Percentiles rank a stretch among this genome's conserved stretches.
Evolutionary conservation across 768 basidiomycete genomes (phyloP).

Genomic region (Tylopilus rubrobrunneus): DNA sequence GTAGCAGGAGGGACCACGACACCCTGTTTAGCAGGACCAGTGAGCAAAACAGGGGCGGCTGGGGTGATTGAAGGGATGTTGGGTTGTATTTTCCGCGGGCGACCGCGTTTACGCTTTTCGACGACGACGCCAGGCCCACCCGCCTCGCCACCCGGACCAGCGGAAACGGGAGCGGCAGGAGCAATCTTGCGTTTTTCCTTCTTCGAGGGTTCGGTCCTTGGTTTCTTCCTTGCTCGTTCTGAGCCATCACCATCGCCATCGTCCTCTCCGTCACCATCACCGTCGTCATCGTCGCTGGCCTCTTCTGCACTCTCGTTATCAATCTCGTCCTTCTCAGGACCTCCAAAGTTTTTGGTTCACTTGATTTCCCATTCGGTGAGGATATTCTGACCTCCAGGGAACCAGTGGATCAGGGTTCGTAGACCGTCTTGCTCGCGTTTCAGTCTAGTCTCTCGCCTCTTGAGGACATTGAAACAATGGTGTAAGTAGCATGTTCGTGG

Average conservation of each 20-base stretch:
- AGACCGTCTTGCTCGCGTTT: slow-evolving; percentile 74
- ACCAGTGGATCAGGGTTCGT: slow-evolving; percentile 60
- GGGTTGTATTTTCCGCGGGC: slow-evolving; percentile 69
- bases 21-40: slow-evolving; percentile 14
- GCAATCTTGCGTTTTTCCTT: slow-evolving; percentile 41
- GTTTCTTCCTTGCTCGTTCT: slow-evolving; percentile 59
- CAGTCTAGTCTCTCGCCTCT: slow-evolving; percentile 69
- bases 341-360: slow-evolving; percentile 72
- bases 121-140: slow-evolving; percentile 36
- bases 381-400: slow-evolving; percentile 71
- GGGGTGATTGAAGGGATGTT: slow-evolving; percentile 36
- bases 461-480: slow-evolving; percentile 54
- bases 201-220: slow-evolving; percentile 44
- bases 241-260: slow-evolving; percentile 39
- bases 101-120: slow-evolving; percentile 81
- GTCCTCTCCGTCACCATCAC: slow-evolving; percentile 38
- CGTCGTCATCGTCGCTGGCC: slow-evolving; percentile 41
- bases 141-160: slow-evolving; percentile 20
- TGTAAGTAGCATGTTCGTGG: slow-evolving; percentile 2
- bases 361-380: slow-evolving; percentile 73
- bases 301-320: slow-evolving; percentile 41
- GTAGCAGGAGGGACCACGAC: slow-evolving; percentile 10
- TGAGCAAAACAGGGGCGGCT: slow-evolving; percentile 17
- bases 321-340: slow-evolving; percentile 72
- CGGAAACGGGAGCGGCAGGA: slow-evolving; percentile 21